Evolutionary conservation across 78 protist genomes (phyloP), one percentile per base, ranked within the genome.

Genomic region (Dictyostelium brefeldianum): DNA sequence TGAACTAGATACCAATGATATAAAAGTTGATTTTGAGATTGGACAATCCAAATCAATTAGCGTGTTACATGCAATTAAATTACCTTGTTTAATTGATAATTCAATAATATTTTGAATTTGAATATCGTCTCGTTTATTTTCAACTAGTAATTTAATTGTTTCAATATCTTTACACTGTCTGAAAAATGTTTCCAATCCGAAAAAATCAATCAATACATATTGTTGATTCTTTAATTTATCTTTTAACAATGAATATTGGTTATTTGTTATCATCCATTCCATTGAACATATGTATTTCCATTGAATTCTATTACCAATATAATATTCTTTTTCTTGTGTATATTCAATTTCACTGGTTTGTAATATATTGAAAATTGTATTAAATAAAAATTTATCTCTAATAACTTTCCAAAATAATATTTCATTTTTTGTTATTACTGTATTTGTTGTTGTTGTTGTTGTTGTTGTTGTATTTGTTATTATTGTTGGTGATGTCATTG

Each of bases 271-370:
- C 79, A 71, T 71, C 79, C 79, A 71, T 71, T 71, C 31, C 11
- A 71, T 27, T 41, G 56, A 41, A 10, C 43, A n/a, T 20, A 71
- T 71, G n/a, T 71, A n/a, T n/a, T 2, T 41, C 57, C 50, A 71
- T 71, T 71, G 31, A 71, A 71, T 71, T 71, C 75, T 25, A 31
- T 67, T 67, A 25, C 75, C 75, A 67, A 67, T 31, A 67, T 67
- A 67, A 31, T 31, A 67, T 17, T 67, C 29, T 7, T 67, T 62
- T 62, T 62, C 70, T 25, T 62, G 43, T 22, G 22, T 11, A 62
- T 62, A 62, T 5, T 4, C 14, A 11, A 62, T 62, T 11, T 62
- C 70, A 11, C 43, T 62, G 4, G 31, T 22, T 11, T 25, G 22
- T 31, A 62, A 25, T 62, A 25, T 29, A 62, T 62, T 62, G 5